Conservation (phyloP, 768 basidiomycete genomes). For the Lanmaoa rubissima region DNA sequence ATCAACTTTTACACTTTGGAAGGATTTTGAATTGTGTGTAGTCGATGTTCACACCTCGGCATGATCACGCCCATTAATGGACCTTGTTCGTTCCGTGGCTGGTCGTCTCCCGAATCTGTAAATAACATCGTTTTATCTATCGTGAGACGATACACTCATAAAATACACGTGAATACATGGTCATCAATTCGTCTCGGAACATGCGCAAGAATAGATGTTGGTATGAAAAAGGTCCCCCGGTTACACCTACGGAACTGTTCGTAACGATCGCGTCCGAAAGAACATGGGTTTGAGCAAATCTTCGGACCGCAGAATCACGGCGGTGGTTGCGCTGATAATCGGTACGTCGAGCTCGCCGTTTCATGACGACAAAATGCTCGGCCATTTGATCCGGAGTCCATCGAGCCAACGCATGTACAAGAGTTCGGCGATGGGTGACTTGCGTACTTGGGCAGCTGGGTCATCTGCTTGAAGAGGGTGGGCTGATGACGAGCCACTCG, state of each 20-base stretch:
- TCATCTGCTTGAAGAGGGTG: slow-evolving; percentile 38
- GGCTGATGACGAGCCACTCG: slow-evolving; percentile 29
- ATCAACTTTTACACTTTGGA: not conserved
- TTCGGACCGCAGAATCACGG: not conserved
- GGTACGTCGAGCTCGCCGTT: not conserved
- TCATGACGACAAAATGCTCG: slow-evolving; percentile 51
- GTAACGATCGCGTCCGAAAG: not conserved
- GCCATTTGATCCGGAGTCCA: slow-evolving; percentile 89
- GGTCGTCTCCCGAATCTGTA: not conserved
- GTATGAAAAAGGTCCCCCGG: not conserved
- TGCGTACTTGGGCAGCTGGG: slow-evolving; percentile 45
- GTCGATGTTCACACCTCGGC: not conserved
- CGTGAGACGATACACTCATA: slow-evolving; percentile 1
- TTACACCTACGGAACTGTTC: not conserved
- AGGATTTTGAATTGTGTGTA: not conserved
- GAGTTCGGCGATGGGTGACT: slow-evolving; percentile 91
- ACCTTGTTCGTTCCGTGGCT: not conserved
- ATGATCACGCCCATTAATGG: not conserved
- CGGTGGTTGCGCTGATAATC: not conserved
- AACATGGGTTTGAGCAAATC: not conserved
- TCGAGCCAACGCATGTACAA: slow-evolving; percentile 98
- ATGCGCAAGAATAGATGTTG: not conserved
- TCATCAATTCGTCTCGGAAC: slow-evolving; percentile 1
- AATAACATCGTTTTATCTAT: slow-evolving; percentile 10
- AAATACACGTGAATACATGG: slow-evolving; percentile 16